These are phyloP conservation scores for Aurantiochytrium sp. DNA, from an alignment of 108 stramenopile species.

Conservation along the genomic window DNA sequence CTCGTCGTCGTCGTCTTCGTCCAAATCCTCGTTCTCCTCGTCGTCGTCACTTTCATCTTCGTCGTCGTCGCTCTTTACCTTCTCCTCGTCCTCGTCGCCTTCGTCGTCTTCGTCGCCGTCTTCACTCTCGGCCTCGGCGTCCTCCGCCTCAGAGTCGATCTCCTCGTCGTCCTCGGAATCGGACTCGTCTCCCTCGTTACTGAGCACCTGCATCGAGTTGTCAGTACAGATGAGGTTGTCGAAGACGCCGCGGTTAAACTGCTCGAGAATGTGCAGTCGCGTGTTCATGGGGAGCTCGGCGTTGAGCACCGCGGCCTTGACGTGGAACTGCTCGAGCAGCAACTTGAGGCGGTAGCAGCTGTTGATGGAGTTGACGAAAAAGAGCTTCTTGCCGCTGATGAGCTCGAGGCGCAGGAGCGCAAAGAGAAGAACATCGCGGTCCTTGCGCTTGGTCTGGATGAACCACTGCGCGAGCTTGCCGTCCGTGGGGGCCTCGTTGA, in stretches of 20 bases:
- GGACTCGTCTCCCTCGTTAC: slow-evolving; percentile 40
- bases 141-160: not conserved
- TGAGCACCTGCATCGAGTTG: slow-evolving; percentile 62
- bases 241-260: slow-evolving; percentile 96
- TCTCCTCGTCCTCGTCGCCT: slow-evolving; percentile 23
- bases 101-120: slow-evolving; percentile 50
- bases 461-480: slow-evolving; percentile 84
- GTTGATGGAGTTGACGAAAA: slow-evolving; percentile 91
- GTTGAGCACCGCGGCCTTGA: slow-evolving; percentile 89
- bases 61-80: slow-evolving; percentile 36
- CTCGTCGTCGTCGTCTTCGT: slow-evolving; percentile 30
- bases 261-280: slow-evolving; percentile 86
- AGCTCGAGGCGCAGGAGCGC: slow-evolving; percentile 81
- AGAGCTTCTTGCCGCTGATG: slow-evolving; percentile 86
- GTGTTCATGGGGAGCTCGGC: slow-evolving; percentile 88
- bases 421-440: slow-evolving; percentile 84
- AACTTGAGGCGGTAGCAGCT: slow-evolving; percentile 87
- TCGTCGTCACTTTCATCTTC: slow-evolving; percentile 52
- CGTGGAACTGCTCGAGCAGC: slow-evolving; percentile 93
- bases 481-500: slow-evolving; percentile 72
- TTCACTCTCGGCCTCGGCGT: slow-evolving; percentile 6
- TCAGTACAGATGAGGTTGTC: slow-evolving; percentile 96
- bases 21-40: slow-evolving; percentile 35
- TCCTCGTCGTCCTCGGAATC: not conserved
- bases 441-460: slow-evolving; percentile 65